Evolutionary conservation across 441 rosid species (phyloP), one percentile per base, ranked within the genome.

Genomic region (Gossypium davidsonii): DNA sequence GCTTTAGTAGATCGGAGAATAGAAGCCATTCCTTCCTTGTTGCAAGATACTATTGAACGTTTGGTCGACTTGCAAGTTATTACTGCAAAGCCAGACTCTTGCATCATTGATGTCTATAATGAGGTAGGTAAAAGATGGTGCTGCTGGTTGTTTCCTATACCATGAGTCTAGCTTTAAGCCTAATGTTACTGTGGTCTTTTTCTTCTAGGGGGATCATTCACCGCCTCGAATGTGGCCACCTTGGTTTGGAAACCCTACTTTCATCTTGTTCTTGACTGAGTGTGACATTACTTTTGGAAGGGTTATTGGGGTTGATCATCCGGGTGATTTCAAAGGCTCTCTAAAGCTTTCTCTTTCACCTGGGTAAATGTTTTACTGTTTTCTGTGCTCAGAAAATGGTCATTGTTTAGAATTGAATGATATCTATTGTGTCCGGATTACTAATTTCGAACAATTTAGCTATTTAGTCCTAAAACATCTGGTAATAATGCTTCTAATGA

Each of bases 241-340:
- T 25, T 92, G 93, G 94, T 93, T 81, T 71, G 97, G 91, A 74
- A 86, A 87, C 79, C 97, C 98, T 0, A 81, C 90, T 42, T 77
- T 82, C 42, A 25, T 87, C 70, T 80, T 95, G 80, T 86, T 82
- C 77, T 83, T 95, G 88, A 88, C 95, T 21, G 97, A 91, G 76
- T 90, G 96, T 59, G 95, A 91, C 71, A 73, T 91, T 72, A 86
- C 91, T 66, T 93, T 95, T 72, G 97, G 98, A 57, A 86, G 87
- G 83, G 81, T 76, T 71, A 83, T 95, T 25, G 78, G 72, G 56
- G 23, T 70, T 37, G 88, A 90, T 74, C 89, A 85, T 73, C 93
- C 89, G 0, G 99, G 97, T 39, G 94, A 91, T 71, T 93, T 78
- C 79, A 88, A 70, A 77, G 98, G 99, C 63, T 78, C 97, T 64